Base-by-base conservation (phyloP, 2,329 filamentous ascomycete species). In the Claviceps fusiformis region DNA sequence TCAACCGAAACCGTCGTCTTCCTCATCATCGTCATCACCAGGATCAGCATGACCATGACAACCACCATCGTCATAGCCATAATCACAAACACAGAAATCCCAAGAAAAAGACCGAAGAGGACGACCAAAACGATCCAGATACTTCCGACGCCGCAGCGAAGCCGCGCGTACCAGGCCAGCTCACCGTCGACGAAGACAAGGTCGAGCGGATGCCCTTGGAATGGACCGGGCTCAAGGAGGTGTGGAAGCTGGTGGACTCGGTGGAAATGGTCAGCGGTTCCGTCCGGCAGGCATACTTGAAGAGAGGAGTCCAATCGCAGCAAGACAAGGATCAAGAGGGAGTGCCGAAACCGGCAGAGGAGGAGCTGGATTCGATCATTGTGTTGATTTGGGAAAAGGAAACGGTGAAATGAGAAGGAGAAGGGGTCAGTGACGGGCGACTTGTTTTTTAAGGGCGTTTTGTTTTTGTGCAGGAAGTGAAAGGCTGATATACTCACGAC, bases 241-340 rank as follows among this genome's bases (percentile, higher is more conserved):
- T 70, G 4, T 77, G 73, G 73, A 59, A 57, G 37, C 60, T 77
- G 54, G 55, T 74, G 46, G 73, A 77, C 59, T 67, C 71, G 11
- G 63, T 63, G 4, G 59, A 64, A 1, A 65, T 64, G 3, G 59
- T 64, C 1, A 60, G 67, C 19, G 71, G 73, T 9, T 65, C 68
- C 46, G 70, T 76, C 2, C 73, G 73, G 73, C 74, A 77, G 65
- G 73, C 71, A 0, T 77, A 77, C 47, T 62, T 75, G 19, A 74
- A 72, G 53, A 65, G 55, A 41, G 63, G 62, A 54, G 43, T 54
- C 19, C 57, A 47, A 29, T n/a, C 50, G 44, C 54, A 58, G 9
- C 49, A 58, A 54, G 5, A 53, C 13, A 37, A 64, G 64, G 46
- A 63, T 63, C 33, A 10, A 29, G 39, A n/a, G 7, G 10, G 35